Base-by-base conservation (phyloP, 345 rosid species). In the Populus alba region DNA sequence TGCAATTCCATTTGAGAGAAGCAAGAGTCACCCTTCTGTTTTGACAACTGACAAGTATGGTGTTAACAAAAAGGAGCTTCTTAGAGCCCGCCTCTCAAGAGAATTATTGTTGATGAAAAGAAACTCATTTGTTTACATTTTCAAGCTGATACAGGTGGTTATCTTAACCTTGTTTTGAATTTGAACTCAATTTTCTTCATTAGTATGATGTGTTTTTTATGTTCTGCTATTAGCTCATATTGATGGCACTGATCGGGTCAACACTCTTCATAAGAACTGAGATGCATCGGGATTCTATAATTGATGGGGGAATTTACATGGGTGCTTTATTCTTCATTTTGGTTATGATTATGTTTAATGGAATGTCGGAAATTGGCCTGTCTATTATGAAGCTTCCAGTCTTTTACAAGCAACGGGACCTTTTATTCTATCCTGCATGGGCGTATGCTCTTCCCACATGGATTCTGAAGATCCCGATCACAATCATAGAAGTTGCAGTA, bases 341-440 rank as follows among this genome's bases (percentile, higher is more conserved):
- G 29, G 51, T 76, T 77, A 81, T 76, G 77, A 57, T 90, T 75
- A 88, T 88, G 95, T 91, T 93, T 70, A 93, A 88, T 71, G 92
- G 98, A 45, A 82, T 89, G 89, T 65, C 97, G 0, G 97, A 95
- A 84, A 71, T 95, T 35, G 85, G 93, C 53, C 85, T 95, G 91
- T 88, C 97, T 57, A 85, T 95, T 57, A 86, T 83, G 53, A 95
- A 88, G 82, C 98, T 95, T 82, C 94, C 97, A 12, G 90, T 92
- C 63, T 94, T 94, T 73, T 94, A 85, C 90, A 94, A 92, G 82
- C 97, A 92, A 83, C 83, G 97, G 77, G 95, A 90, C 75, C 87
- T 88, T 12, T 83, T 85, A n/a, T 94, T 92, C 87, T 92, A 79
- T 83, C 97, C 98, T 35, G 53, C 97, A 2, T 92, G 98, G 98